Evolutionary conservation across 2,329 filamentous ascomycete species (phyloP), one percentile per base, ranked within the genome.

Genomic region (Lasiodiplodia hormozganensis): DNA sequence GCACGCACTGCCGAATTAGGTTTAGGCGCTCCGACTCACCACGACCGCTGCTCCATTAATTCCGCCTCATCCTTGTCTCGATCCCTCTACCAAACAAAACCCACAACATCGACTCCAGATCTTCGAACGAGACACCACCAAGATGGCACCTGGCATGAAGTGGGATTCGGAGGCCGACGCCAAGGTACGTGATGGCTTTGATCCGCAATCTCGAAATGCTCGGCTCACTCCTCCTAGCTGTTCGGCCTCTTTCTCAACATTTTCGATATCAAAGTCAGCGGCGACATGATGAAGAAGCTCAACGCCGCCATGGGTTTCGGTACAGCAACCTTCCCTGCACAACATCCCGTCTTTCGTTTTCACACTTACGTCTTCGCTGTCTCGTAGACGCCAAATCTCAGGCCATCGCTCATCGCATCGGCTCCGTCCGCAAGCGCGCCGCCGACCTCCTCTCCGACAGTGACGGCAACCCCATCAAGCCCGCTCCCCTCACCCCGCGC

Each of bases 291-390:
- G 2, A 36, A 16, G 5, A 38, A 43, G 21, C 7, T 68, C 11
- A 68, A 68, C 23, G 6, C 10, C 5, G 56, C 43, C 47, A 68
- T 68, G 65, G 56, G 65, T 23, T 49, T 54, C 36, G 47, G 65
- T 60, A 40, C 40, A n/a, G 28, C 43, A n/a, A n/a, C 11, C 16
- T 8, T 18, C 40, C 40, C 16, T 28, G 21, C 11, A n/a, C n/a
- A n/a, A 14, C 51, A 12, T 4, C 21, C 34, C n/a, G n/a, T 21
- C 56, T 12, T 12, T 18, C 14, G 36, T 18, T 52, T 34, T 38
- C n/a, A 23, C 18, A 12, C 16, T 18, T 18, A 31, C 25, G 34
- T 34, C 21, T 23, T 23, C 31, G 47, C 36, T 18, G 14, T 18
- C 52, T 21, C 18, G 3, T 3, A 67, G 65, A 52, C 18, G 47